phyloP scores from a whole-genome alignment of 2,329 filamentous ascomycete genomes.

The Fusarium vanettenii region DNA sequence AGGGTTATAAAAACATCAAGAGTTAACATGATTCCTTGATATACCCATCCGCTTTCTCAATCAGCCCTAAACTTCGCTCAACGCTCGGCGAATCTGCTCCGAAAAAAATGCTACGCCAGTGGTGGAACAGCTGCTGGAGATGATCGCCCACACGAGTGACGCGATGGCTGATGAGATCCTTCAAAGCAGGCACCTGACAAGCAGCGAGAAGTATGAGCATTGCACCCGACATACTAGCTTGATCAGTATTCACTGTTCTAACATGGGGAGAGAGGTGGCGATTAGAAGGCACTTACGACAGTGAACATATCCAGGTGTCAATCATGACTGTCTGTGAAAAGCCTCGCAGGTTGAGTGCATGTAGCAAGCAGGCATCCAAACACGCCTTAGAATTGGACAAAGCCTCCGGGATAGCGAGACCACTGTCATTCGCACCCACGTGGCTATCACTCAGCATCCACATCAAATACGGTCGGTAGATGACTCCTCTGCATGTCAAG shows the following conservation, averaged over 20 bases:
- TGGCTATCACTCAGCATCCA: conserved; percentile 58
- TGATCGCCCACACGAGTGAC: conserved; percentile 55
- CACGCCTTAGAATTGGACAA: conserved; percentile 57
- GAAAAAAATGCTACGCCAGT: conserved; percentile 56
- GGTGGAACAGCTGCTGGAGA: conserved; percentile 52
- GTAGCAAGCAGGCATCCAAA: conserved; percentile 59
- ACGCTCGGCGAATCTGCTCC: conserved; percentile 58
- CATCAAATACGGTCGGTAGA: conserved; percentile 64
- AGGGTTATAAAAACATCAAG: fast-evolving
- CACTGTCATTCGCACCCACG: conserved; percentile 34
- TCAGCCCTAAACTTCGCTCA: conserved; percentile 58
- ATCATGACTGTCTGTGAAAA: conserved; percentile 63
- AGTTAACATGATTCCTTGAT: conserved; percentile 48
- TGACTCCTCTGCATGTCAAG: conserved; percentile 63
- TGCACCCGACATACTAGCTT: conserved; percentile 57
- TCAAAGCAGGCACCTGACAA: conserved; percentile 52
- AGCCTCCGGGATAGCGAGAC: conserved; percentile 47
- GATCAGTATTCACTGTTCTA: background rate
- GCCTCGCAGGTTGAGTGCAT: conserved; percentile 60
- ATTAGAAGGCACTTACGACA: conserved; percentile 55
- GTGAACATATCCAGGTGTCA: conserved; percentile 66
- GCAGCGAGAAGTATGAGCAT: conserved; percentile 62
- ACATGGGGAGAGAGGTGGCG: fast-evolving
- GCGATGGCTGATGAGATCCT: conserved; percentile 52
- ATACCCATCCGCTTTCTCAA: conserved; percentile 56